Evolutionary conservation across 805 yeast species (phyloP).

Genomic region (Candida boidinii): DNA sequence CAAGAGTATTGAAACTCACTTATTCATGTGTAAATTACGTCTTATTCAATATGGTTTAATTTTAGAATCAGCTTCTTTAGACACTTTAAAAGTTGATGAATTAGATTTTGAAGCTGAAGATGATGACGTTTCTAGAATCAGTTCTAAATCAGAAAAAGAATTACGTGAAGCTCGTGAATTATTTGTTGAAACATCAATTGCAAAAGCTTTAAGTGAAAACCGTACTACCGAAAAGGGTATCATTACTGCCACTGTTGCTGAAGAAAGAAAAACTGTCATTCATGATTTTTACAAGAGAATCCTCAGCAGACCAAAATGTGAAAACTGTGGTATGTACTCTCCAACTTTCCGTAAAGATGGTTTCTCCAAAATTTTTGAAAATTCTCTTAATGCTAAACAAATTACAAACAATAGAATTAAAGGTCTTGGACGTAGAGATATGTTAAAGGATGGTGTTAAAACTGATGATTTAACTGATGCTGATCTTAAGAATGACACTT

Average conservation of each 20-base stretch:
- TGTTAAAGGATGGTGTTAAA: constrained; percentile 34
- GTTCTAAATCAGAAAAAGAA: constrained; percentile 23
- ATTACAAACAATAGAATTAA: constrained; percentile 71
- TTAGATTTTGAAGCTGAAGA: constrained; percentile 38
- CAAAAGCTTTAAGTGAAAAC: constrained; percentile 69
- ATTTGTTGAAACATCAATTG: constrained; percentile 65
- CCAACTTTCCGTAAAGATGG: constrained; percentile 96
- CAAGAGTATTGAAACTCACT: constrained; percentile 60
- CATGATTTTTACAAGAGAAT: constrained; percentile 70
- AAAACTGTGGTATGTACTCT: constrained; percentile 91
- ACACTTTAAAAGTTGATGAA: constrained; percentile 41
- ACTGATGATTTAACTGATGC: constrained; percentile 12
- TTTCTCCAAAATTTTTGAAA: constrained; percentile 83
- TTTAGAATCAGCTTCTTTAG: constrained; percentile 68
- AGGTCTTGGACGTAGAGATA: constrained; percentile 67
- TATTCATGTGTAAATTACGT: constrained; percentile 66
- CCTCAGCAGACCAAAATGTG: constrained; percentile 79
- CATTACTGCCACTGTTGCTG: constrained; percentile 76
- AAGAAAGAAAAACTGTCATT: constrained; percentile 69
- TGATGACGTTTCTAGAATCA: constrained; percentile 28
- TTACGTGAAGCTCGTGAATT: constrained; percentile 53
- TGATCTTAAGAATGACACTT: constrained; percentile 19
- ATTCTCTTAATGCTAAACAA: constrained; percentile 77
- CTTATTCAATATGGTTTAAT: constrained; percentile 85
- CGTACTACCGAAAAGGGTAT: constrained; percentile 59